These are phyloP conservation scores for Teunomyces barrocoloradensis DNA, from an alignment of 805 yeast genomes.

Conservation along the genomic window DNA sequence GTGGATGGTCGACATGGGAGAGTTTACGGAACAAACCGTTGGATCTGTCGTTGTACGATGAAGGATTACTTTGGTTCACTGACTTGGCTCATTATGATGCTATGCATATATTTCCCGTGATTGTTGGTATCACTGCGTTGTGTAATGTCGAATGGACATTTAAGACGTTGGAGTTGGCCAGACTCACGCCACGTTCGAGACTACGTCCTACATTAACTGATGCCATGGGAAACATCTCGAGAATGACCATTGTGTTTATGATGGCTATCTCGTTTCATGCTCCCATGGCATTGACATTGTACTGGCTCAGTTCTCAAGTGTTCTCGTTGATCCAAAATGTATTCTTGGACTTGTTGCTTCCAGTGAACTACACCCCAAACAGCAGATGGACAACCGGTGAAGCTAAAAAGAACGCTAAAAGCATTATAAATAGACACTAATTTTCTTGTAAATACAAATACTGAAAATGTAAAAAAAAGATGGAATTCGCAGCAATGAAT, in stretches of 20 bases:
- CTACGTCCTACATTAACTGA: constrained; percentile 58
- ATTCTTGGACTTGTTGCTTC: constrained; percentile 62
- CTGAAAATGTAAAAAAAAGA: no score
- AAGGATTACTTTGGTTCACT: constrained; percentile 60
- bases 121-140: constrained; percentile 67
- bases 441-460: neutral
- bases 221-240: constrained; percentile 64
- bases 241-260: constrained; percentile 73
- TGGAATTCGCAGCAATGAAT: neutral
- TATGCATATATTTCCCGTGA: constrained; percentile 61
- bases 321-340: constrained; percentile 77
- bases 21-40: constrained; percentile 43
- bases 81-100: constrained; percentile 64
- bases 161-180: constrained; percentile 55
- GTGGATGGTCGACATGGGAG: constrained; percentile 61
- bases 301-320: constrained; percentile 85
- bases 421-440: constrained; percentile 6
- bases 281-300: constrained; percentile 76
- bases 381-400: constrained; percentile 23
- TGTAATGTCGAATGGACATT: constrained; percentile 83
- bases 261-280: constrained; percentile 86
- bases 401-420: constrained; percentile 7
- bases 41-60: constrained; percentile 49
- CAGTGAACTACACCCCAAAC: constrained; percentile 52
- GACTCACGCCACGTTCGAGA: constrained; percentile 39